Percentiles rank a stretch among this genome's conserved stretches.
These are phyloP conservation scores for Aspergillus pseudonomiae DNA, from an alignment of 2,329 filamentous ascomycete species.

Conservation along the genomic window DNA sequence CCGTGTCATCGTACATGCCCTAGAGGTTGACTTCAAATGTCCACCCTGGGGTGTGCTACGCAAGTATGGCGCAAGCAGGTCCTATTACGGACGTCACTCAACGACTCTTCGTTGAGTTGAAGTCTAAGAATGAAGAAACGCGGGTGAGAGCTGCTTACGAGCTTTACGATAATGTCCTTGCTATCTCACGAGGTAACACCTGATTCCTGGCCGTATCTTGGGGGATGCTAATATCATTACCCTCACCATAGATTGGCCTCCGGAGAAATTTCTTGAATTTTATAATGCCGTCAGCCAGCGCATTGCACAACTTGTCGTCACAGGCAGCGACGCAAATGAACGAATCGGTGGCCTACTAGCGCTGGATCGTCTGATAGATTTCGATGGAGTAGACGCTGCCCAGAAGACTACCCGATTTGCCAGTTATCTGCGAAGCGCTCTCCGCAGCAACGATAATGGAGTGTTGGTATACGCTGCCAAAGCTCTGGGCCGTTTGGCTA, in stretches of 20 bases:
- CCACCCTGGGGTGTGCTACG: slow-evolving; percentile 38
- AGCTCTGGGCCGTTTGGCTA: slow-evolving; percentile 85
- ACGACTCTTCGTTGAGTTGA: slow-evolving; percentile 60
- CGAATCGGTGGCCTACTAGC: slow-evolving; percentile 90
- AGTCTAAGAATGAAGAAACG: slow-evolving; percentile 57
- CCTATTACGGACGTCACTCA: slow-evolving; percentile 54
- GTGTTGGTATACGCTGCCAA: slow-evolving; percentile 89
- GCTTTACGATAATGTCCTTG: slow-evolving; percentile 50
- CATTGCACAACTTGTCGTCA: slow-evolving; percentile 75
- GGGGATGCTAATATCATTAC: slow-evolving; percentile 16
- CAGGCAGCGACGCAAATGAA: slow-evolving; percentile 83
- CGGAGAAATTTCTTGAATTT: slow-evolving; percentile 75
- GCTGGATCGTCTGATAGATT: slow-evolving; percentile 90
- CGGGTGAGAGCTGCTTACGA: slow-evolving; percentile 53
- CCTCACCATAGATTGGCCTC: slow-evolving; percentile 66
- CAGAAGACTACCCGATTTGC: slow-evolving; percentile 94
- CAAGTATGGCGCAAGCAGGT: slow-evolving; percentile 52
- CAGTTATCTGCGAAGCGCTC: slow-evolving; percentile 81
- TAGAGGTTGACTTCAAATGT: slow-evolving; percentile 43
- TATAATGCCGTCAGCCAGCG: slow-evolving; percentile 68
- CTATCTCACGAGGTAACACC: slow-evolving; percentile 49
- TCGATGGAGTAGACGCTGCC: slow-evolving; percentile 90
- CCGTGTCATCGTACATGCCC: slow-evolving; percentile 27
- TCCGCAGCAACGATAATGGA: slow-evolving; percentile 86
- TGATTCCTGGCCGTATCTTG: background rate